Evolutionary conservation across 208 protist genomes (phyloP).

Genomic region (Trypanosoma vivax): DNA sequence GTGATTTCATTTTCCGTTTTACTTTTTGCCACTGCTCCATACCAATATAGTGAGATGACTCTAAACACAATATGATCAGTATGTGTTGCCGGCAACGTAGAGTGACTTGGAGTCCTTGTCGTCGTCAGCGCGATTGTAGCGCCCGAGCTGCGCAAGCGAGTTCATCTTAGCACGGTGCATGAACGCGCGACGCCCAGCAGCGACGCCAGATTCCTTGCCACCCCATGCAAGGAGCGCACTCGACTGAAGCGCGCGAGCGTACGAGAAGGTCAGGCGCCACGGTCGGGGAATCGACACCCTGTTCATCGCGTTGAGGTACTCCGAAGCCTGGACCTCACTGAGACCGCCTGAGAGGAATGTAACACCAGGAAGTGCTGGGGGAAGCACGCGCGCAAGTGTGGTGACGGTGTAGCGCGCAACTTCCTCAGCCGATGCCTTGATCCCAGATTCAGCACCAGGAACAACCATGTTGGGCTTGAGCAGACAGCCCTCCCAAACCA

Average conservation of each 20-base stretch:
- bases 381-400: constrained; percentile 89
- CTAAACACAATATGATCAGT: constrained; percentile 27
- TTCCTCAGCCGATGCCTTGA: constrained; percentile 64
- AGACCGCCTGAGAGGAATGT: constrained; percentile 96
- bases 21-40: no score
- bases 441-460: constrained; percentile 70
- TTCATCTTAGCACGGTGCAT: constrained; percentile 83
- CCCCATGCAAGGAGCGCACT: constrained; percentile 88
- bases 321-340: constrained; percentile 92
- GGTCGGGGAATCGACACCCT: constrained; percentile 35
- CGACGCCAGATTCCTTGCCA: constrained; percentile 77
- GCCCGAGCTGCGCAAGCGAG: constrained; percentile 65
- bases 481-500: constrained; percentile 92
- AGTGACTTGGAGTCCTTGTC: constrained; percentile 66
- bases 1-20: no score
- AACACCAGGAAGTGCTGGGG: constrained; percentile 91
- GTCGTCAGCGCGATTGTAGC: constrained; percentile 73
- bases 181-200: constrained; percentile 43
- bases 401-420: constrained; percentile 87
- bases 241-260: constrained; percentile 93
- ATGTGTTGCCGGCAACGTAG: constrained; percentile 85
- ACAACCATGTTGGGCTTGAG: constrained; percentile 98
- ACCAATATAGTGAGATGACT: no score
- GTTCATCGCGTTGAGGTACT: constrained; percentile 96
- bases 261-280: constrained; percentile 94